Evolutionary conservation across 345 rosid species (phyloP).

Genomic region (Lagerstroemia speciosa): DNA sequence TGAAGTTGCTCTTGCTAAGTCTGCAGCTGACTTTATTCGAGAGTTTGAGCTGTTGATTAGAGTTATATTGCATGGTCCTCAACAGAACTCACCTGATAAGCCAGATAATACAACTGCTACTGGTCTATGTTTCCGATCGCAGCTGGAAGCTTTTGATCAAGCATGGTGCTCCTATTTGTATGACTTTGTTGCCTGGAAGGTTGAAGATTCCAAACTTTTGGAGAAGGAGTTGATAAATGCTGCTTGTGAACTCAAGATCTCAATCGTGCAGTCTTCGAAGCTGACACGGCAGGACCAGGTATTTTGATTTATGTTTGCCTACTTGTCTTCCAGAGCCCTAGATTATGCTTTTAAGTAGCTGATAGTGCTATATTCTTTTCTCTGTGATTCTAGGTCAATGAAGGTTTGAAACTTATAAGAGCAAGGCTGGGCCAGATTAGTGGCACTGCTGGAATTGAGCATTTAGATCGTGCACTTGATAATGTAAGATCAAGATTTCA

Average conservation of each 20-base stretch:
- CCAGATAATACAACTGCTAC: constrained; percentile 21
- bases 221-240: constrained; percentile 82
- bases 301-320: not conserved
- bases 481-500: not conserved
- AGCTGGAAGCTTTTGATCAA: constrained; percentile 61
- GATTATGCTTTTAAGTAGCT: not conserved
- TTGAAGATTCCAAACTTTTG: constrained; percentile 67
- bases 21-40: constrained; percentile 45
- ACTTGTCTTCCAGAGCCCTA: not conserved
- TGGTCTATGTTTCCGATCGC: constrained; percentile 49
- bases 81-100: constrained; percentile 35
- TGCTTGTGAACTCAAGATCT: constrained; percentile 84
- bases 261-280: constrained; percentile 65
- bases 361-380: constrained; percentile 34
- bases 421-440: not conserved
- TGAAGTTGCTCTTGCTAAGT: constrained; percentile 52
- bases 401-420: not conserved
- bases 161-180: constrained; percentile 72
- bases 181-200: constrained; percentile 86
- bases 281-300: not conserved
- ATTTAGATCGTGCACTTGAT: not conserved
- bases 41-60: constrained; percentile 63
- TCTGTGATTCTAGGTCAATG: constrained; percentile 44
- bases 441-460: not conserved
- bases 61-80: constrained; percentile 55